Conservation (phyloP, 441 rosid genomes). For the Pelargonium citronellum region DNA sequence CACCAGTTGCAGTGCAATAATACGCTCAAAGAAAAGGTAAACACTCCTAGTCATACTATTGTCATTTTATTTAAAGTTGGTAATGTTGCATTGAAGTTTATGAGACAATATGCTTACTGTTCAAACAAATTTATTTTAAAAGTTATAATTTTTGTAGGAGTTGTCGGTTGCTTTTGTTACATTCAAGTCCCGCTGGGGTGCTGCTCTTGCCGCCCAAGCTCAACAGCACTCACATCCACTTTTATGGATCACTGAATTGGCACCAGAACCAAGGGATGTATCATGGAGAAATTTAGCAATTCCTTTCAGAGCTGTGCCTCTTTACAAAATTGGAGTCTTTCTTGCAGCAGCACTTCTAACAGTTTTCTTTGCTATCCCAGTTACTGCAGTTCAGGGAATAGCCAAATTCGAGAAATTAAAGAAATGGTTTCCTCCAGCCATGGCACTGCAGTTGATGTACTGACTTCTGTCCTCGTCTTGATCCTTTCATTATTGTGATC, state of each 20-base stretch:
- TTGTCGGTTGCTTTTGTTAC: constrained; percentile 71
- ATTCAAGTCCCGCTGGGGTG: constrained; percentile 67
- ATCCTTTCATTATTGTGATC: background rate
- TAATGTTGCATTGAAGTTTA: background rate
- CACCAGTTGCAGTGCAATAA: constrained; percentile 45
- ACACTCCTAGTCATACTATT: constrained; percentile 4
- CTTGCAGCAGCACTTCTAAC: constrained; percentile 70
- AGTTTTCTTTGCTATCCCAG: constrained; percentile 78
- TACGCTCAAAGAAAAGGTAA: constrained; percentile 57
- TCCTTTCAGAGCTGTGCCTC: constrained; percentile 45
- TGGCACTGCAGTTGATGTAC: constrained; percentile 75
- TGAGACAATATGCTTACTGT: background rate
- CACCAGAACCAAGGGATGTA: constrained; percentile 84
- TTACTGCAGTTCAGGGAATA: constrained; percentile 91
- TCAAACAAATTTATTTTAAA: background rate
- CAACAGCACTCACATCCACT: constrained; percentile 79
- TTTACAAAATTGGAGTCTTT: constrained; percentile 56
- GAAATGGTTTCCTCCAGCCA: constrained; percentile 87
- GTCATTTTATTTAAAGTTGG: background rate
- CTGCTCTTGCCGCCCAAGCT: constrained; percentile 68
- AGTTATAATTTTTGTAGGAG: constrained; percentile 42
- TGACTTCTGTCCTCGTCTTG: constrained; percentile 17
- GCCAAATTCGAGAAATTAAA: constrained; percentile 77
- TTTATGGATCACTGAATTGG: constrained; percentile 63
- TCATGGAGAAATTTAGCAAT: constrained; percentile 67